A percentile compares a stretch with the other conserved stretches of the same genome.
phyloP scores from a whole-genome alignment of 805 yeast species.

The Myxozyma neotropica region DNA sequence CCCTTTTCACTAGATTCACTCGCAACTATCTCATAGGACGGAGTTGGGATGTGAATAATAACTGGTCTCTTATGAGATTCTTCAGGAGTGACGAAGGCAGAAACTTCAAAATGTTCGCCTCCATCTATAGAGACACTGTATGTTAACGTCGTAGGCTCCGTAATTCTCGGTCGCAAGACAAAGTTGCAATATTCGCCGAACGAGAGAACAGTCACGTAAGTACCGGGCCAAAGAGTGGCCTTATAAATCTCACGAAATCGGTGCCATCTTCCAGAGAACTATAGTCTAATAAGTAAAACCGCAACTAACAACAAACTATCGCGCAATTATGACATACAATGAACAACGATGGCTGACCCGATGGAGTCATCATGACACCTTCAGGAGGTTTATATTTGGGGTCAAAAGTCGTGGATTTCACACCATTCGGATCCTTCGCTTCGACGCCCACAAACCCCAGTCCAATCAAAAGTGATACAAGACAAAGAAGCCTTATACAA shows the following conservation, averaged over 20 bases:
- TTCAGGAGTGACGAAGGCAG: constrained; percentile 3
- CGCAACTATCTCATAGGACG: background rate
- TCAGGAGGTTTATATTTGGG: constrained; percentile 24
- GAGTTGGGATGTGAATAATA: constrained; percentile 13
- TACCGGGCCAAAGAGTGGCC: constrained; percentile 34
- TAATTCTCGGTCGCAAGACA: constrained; percentile 19
- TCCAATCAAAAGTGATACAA: background rate
- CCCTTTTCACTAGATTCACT: background rate
- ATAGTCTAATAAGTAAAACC: background rate
- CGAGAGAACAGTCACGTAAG: constrained; percentile 25
- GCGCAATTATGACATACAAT: constrained; percentile 6
- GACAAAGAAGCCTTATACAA: background rate
- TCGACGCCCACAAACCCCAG: background rate
- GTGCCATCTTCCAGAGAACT: constrained; percentile 34
- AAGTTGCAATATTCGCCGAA: constrained; percentile 32
- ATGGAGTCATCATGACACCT: constrained; percentile 27
- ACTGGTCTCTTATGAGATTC: constrained; percentile 20
- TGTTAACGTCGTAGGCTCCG: constrained; percentile 8
- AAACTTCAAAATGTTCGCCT: constrained; percentile 22
- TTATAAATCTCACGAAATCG: constrained; percentile 27
- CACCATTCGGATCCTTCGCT: constrained; percentile 22
- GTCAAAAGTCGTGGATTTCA: constrained; percentile 25
- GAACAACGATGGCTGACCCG: constrained; percentile 29
- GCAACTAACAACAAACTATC: background rate
- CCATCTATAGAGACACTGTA: constrained; percentile 27